Evolutionary conservation across 2,329 filamentous ascomycete genomes (phyloP), one percentile per base, ranked within the genome.

Genomic region (Pseudogymnoascus sp.): DNA sequence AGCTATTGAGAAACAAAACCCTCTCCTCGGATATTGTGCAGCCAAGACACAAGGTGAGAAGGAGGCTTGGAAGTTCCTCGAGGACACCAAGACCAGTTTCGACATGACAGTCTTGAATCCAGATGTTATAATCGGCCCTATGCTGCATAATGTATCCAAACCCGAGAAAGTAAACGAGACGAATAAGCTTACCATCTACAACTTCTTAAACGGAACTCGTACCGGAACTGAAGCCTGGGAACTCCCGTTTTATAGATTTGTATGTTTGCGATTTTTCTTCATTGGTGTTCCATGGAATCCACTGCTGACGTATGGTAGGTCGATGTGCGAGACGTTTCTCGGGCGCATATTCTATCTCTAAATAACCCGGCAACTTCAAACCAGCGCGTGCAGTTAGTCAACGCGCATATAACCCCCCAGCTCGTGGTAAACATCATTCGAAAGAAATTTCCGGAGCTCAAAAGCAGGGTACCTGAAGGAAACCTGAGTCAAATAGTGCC

Each of bases 151-250:
- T 62, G 76, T 90, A 2, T 76, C 82, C 61, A 78, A 74, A 19
- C 75, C 87, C 0, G 79, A 82, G 13, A 74, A 74, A 4, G 74
- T 90, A 64, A 91, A 90, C 73, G 86, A 85, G 2, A 88, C 85
- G 8, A 90, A 89, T 68, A 28, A n/a, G n/a, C 72, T 73, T 66
- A 75, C 77, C n/a, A 68, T 83, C 60, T 79, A 79, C 13, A 72
- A 73, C 28, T 69, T 80, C 23, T 70, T 83, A n/a, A 68, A 70
- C 12, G 80, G 82, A 59, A 72, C 74, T 52, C 82, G 78, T 76
- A 77, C 45, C 5, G 45, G 26, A 75, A 21, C 63, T 67, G 18
- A 55, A 63, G 59, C 59, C 61, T 60, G 45, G 45, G 35, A 12
- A 58, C 38, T 39, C 45, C 52, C 59, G 2, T 65, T 60, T 35